Evolutionary conservation across 208 protist genomes (phyloP).

Genomic region (Leishmania aethiopica): DNA sequence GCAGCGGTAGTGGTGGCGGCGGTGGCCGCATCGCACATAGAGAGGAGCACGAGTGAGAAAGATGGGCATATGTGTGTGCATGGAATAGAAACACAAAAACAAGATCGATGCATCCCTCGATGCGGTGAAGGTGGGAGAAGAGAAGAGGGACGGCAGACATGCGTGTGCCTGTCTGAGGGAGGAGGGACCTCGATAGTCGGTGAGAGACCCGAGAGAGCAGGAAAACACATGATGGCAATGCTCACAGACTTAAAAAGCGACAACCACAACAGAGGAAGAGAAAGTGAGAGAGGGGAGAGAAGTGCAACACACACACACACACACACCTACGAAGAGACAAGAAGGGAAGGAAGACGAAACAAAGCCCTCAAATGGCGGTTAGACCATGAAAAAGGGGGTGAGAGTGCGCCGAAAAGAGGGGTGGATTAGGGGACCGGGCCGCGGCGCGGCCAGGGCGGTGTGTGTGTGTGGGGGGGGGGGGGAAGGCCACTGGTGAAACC

Average conservation of each 20-base stretch:
- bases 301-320: not conserved
- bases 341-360: not conserved
- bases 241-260: too few relatives aligned
- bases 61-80: too few relatives aligned
- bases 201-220: not conserved
- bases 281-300: not conserved
- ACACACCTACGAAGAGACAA: not conserved
- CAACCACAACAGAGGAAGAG: not conserved
- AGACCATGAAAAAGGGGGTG: too few relatives aligned
- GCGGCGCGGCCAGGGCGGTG: too few relatives aligned
- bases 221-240: not conserved
- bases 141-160: not conserved
- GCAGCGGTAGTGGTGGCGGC: too few relatives aligned
- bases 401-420: not conserved
- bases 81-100: too few relatives aligned
- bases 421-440: too few relatives aligned
- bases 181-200: not conserved
- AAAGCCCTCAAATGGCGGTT: not conserved
- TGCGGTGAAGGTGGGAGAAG: not conserved
- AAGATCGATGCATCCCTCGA: too few relatives aligned
- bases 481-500: not conserved
- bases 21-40: too few relatives aligned
- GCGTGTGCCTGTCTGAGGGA: too few relatives aligned
- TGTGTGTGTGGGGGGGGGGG: too few relatives aligned
- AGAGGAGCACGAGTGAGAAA: too few relatives aligned